A percentile compares a stretch with the other conserved stretches of the same genome.
phyloP scores from a whole-genome alignment of 306 rosid genomes.

The Sicyos baderoa region DNA sequence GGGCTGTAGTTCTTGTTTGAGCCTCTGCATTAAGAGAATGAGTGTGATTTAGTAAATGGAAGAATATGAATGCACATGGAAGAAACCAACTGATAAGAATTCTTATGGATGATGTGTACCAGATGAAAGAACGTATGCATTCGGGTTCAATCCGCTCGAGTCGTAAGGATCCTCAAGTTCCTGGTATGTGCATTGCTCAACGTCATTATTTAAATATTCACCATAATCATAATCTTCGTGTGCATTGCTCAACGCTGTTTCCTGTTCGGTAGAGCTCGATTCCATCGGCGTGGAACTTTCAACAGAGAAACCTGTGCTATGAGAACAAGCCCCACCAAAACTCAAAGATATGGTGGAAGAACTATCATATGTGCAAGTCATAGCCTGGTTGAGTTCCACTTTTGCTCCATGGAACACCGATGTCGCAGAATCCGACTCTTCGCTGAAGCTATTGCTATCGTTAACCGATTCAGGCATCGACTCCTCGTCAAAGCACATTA shows the following conservation, averaged over 20 bases:
- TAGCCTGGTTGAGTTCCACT: not conserved
- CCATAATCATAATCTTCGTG: slow-evolving; percentile 26
- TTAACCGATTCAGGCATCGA: slow-evolving; percentile 34
- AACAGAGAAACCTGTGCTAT: not conserved
- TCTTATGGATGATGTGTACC: slow-evolving; percentile 31
- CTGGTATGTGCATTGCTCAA: slow-evolving; percentile 26
- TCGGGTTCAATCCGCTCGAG: slow-evolving; percentile 38
- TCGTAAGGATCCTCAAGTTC: slow-evolving; percentile 38
- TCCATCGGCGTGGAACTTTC: slow-evolving; percentile 12
- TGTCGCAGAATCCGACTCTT: slow-evolving; percentile 32
- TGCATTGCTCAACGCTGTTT: too few species aligned
- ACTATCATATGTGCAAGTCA: slow-evolving; percentile 4
- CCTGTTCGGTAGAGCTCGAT: slow-evolving; percentile 9
- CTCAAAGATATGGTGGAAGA: not conserved
- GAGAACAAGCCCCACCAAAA: slow-evolving; percentile 1
- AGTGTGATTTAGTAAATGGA: not conserved
- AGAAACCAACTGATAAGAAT: not conserved
- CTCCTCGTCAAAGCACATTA: slow-evolving; percentile 25
- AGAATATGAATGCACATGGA: not conserved
- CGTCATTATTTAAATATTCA: slow-evolving; percentile 14
- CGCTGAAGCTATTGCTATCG: slow-evolving; percentile 57
- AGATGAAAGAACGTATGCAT: slow-evolving; percentile 45
- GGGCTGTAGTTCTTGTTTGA: slow-evolving; percentile 44
- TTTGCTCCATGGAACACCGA: slow-evolving; percentile 24
- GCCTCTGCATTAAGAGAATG: slow-evolving; percentile 47